Evolutionary conservation across 2,329 filamentous ascomycete species (phyloP), one percentile per base, ranked within the genome.

Genomic region (Tolypocladium inflatum): DNA sequence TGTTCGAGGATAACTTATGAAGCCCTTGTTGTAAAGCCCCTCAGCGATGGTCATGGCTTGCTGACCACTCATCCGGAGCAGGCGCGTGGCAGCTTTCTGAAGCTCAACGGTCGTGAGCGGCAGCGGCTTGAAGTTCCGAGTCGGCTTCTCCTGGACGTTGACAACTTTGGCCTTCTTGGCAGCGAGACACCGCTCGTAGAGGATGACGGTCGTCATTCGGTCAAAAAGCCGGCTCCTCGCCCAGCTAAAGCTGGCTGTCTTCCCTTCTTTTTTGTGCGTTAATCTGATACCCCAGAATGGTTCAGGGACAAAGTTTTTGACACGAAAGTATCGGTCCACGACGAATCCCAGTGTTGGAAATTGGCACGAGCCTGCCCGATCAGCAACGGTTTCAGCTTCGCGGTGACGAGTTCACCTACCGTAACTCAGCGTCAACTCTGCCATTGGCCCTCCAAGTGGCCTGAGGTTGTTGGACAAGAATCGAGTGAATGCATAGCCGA

Each of bases 341-440:
- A 99, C 93, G 64, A 99, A 99, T 0, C 94, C 94, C 6, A 99
- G 79, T 0, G 94, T 97, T 1, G 94, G 94, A 67, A 99, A 99
- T 70, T 99, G 94, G 64, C 94, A 99, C 4, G 92, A 96, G 17
- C 83, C 90, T 90, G 45, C 23, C 15, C 5, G 19, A 55, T 64
- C 7, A 68, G 61, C 48, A 26, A 50, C 13, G 19, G 19, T 19
- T 7, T 17, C 10, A 21, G 51, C 13, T 13, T 26, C 13, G 30
- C 17, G 17, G 11, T 3, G n/a, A 2, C 39, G 8, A 9, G 23
- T 2, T 5, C 55, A 61, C 75, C 63, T 76, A 89, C 90, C 91
- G 68, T 97, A 96, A 71, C 91, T 96, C 55, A 96, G 81, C 1
- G 88, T 76, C 57, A 84, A 77, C 2, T 85, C 78, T 45, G 82